Base-by-base conservation (phyloP, 1,284 basidiomycete genomes). In the Heliocybe sulcata region DNA sequence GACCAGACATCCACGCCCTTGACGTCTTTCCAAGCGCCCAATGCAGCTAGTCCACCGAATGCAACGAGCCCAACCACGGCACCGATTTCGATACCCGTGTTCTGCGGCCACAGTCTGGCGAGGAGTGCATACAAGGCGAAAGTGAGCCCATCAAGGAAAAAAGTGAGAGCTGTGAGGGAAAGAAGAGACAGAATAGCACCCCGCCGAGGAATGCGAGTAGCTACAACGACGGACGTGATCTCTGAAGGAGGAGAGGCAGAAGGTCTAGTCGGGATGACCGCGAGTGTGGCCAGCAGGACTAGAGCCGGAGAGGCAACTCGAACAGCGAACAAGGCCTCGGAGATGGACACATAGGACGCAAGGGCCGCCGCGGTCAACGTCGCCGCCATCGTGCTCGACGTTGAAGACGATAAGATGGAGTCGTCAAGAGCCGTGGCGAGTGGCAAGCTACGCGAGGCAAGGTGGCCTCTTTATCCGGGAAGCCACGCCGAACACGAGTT, bases 131-230 rank as follows among this genome's bases (percentile, higher is more conserved):
- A 78, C 22, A 81, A 68, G 52, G 85, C 80, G 63, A 88, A 85
- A 8, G 83, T 74, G 52, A 87, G 71, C 55, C 95, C 77, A 79
- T 99, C 80, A 72, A 94, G 73, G 75, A 99, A 81, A 80, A 92
- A 84, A 68, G 94, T 77, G 72, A 95, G 60, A 73, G 94, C 84
- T 69, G 83, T 64, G 52, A 91, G 73, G 55, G 83, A 81, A 53
- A 92, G 75, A 61, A 91, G 72, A 53, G 74, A 68, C 55, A 91
- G 75, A 67, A 93, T 90, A 60, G 83, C 69, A 53, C 79, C 78
- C 56, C 86, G 81, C 67, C 91, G 85, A 48, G 90, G 90, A 55
- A 82, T 72, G 55, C 76, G 74, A 58, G 80, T 77, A 55, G 85
- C 80, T 63, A 90, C 81, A 67, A 92, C 82, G 66, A 92, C 88